Base-by-base conservation (phyloP, 2,329 filamentous ascomycete species). In the Aspergillus oerlinghausenensis region DNA sequence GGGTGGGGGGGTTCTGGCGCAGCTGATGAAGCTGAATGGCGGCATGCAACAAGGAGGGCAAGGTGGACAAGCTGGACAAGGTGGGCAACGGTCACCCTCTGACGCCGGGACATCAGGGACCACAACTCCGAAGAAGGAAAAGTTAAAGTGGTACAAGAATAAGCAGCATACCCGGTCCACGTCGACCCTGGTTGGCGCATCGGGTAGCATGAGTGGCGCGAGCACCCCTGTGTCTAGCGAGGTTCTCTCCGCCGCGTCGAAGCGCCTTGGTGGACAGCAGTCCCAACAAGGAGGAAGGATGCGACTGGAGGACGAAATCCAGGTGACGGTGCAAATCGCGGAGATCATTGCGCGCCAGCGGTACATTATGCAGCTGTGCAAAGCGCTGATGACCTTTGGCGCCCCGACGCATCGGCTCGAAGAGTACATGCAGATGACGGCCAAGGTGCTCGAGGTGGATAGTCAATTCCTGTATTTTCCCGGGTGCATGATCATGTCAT, bases 401-500 rank as follows among this genome's bases (percentile, higher is more conserved):
- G 92, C 92, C 0, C 92, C 92, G 0, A 96, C 92, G 0, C 92
- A 97, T 76, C 87, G 92, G 10, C 79, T 97, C 21, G 92, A 97
- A 73, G 79, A 96, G 70, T 96, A 96, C 72, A 87, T 97, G 84
- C 87, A 83, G 60, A 95, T 93, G 89, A 92, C 89, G 8, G 88
- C 92, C 1, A 83, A 89, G n/a, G 89, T 94, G 1, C 82, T 97
- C 40, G 89, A 92, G 72, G 92, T 96, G 17, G 89, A 96, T 62
- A 88, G 88, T 5, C 91, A 96, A 66, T 96, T 94, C 65, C 77
- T 96, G 23, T 97, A 96, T 70, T 84, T 96, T 29, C 92, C 92
- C 0, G 90, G 90, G 0, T 95, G 90, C 68, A 97, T 97, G 92
- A 89, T 97, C 55, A 88, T 96, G 68, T 93, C 90, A 4, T 96